Base-by-base conservation (phyloP, 257 asterid genomes). In the Cynanchum wilfordii region DNA sequence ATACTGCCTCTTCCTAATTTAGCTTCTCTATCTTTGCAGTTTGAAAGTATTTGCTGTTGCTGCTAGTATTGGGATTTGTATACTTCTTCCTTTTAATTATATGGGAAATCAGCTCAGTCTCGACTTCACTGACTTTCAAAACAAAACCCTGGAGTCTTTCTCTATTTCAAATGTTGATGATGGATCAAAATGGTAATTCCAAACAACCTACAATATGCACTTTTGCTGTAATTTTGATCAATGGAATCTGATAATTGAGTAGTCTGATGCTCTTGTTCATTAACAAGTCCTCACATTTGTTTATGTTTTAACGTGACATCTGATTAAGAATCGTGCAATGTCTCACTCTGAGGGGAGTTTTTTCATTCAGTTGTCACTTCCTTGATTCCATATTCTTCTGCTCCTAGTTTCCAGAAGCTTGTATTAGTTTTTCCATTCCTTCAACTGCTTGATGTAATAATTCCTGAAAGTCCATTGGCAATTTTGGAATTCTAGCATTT, bases 71-170 rank as follows among this genome's bases (percentile, higher is more conserved):
- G 99, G 99, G 78, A 49, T 90, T 71, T 84, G 82, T 75, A 77
- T 95, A 82, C 98, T 95, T 78, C 92, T 95, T 74, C 99, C 99
- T 8, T 84, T 95, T 87, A 95, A 95, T 84, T 95, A 82, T 80
- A 84, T 88, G 92, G 99, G 99, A 83, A 87, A 81, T 78, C 98
- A 95, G 82, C 81, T 90, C 49, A 85, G 74, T 77, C 82, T 89
- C 45, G 98, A 95, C 86, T 81, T 92, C 47, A 77, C 84, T 2
- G 97, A 88, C 82, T 60, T 95, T 75, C 89, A 89, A 47, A 95
- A 87, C 85, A 90, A 82, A 82, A 84, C 98, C 5, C 81, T 95
- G 84, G 99, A 92, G 62, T 74, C 93, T 76, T 95, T 95, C 86
- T 88, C 92, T 75, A 92, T 95, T 74, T 89, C 99, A 63, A 95